Evolutionary conservation across 148 eudicot genomes (phyloP).

Genomic region (Cornus suecica): DNA sequence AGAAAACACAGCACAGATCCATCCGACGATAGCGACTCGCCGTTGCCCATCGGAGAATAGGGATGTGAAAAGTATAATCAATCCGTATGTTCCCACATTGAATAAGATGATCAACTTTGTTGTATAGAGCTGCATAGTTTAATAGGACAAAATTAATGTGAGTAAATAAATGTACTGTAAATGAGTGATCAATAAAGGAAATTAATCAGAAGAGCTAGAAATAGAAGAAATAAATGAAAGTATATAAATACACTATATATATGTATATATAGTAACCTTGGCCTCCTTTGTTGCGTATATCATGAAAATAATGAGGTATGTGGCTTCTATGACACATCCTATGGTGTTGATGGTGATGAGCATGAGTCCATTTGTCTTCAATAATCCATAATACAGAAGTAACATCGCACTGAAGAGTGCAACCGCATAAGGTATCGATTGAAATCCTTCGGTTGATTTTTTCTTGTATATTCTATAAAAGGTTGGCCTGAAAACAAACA

Average conservation of each 20-base stretch:
- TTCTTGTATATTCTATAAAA: constrained; percentile 61
- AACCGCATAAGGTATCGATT: constrained; percentile 65
- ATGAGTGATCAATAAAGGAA: no score
- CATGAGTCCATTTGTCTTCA: constrained; percentile 47
- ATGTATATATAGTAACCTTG: constrained; percentile 25
- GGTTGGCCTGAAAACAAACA: constrained; percentile 67
- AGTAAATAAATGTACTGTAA: no score
- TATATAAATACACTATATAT: background rate
- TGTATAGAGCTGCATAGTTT: constrained; percentile 36
- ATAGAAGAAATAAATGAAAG: background rate
- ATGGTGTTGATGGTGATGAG: constrained; percentile 62
- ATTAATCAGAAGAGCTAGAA: background rate
- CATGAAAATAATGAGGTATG: constrained; percentile 51
- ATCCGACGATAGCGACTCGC: constrained; percentile 58
- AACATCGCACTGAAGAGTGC: constrained; percentile 81
- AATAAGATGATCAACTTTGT: constrained; percentile 43
- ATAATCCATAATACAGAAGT: constrained; percentile 56
- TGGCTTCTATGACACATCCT: constrained; percentile 48
- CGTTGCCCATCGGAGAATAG: constrained; percentile 23
- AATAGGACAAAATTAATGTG: background rate
- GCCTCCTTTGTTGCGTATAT: constrained; percentile 66
- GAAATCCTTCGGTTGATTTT: constrained; percentile 84
- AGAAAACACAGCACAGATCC: constrained; percentile 77
- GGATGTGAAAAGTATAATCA: constrained; percentile 38
- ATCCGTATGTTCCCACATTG: constrained; percentile 39